phyloP scores from a whole-genome alignment of 2,329 filamentous ascomycete species.

The Cercospora citrullina region DNA sequence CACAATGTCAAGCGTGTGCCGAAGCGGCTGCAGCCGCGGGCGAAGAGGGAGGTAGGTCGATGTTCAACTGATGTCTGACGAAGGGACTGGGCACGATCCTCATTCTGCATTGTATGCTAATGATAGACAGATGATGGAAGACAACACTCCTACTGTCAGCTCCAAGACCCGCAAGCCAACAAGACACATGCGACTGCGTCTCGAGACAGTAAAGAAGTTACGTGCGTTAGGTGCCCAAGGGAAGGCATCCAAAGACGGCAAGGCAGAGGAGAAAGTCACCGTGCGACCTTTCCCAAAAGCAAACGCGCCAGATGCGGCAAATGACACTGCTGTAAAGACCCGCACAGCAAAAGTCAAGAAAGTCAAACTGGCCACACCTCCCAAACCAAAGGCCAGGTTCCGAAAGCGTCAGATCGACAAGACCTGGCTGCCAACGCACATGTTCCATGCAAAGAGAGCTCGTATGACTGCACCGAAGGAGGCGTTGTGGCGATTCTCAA shows the following conservation, averaged over 20 bases:
- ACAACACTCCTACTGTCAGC: conserved; percentile 83
- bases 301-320: conserved; percentile 8
- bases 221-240: conserved; percentile 59
- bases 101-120: conserved; percentile 22
- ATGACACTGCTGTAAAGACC: conserved; percentile 37
- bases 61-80: conserved; percentile 9
- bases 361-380: conserved; percentile 66
- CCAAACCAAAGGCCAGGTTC: conserved; percentile 67
- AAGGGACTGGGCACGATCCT: conserved; percentile 23
- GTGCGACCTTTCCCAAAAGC: conserved; percentile 25
- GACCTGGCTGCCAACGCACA: conserved; percentile 90
- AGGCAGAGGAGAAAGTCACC: conserved; percentile 29
- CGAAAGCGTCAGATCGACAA: conserved; percentile 84
- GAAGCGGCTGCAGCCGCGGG: conserved; percentile 68
- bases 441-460: conserved; percentile 90
- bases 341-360: conserved; percentile 67
- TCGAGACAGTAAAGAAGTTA: conserved; percentile 73
- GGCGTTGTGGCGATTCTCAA: conserved; percentile 85
- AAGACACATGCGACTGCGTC: conserved; percentile 59
- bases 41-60: conserved; percentile 56
- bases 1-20: conserved; percentile 93
- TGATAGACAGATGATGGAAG: conserved; percentile 70
- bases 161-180: conserved; percentile 61
- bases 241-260: conserved; percentile 45
- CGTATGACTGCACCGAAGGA: conserved; percentile 78